Evolutionary conservation across 495 filamentous ascomycete species (phyloP).

Genomic region (Aspergillus nanangensis): DNA sequence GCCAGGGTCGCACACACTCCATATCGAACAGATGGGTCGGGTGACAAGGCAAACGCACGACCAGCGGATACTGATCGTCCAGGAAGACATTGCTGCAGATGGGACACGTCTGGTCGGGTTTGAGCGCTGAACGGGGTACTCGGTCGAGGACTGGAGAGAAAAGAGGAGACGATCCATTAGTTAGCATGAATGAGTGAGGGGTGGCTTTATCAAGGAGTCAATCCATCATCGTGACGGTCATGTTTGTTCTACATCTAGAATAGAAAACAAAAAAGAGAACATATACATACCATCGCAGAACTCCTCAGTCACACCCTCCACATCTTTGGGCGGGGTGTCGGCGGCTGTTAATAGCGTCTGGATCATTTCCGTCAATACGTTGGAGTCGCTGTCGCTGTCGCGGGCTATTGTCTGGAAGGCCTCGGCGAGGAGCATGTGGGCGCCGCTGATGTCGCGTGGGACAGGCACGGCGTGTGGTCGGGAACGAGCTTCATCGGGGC

Average conservation of each 20-base stretch:
- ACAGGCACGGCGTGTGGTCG: slow-evolving; percentile 62
- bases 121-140: slow-evolving; percentile 64
- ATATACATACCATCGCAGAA: slow-evolving; percentile 61
- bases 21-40: slow-evolving; percentile 80
- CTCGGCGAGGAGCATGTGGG: slow-evolving; percentile 57
- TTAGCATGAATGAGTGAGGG: no score
- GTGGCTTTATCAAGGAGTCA: no score
- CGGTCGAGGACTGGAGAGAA: slow-evolving; percentile 75
- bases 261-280: neutral
- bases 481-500: slow-evolving; percentile 41
- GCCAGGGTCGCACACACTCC: slow-evolving; percentile 92
- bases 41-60: slow-evolving; percentile 84
- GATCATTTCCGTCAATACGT: slow-evolving; percentile 56
- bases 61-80: slow-evolving; percentile 73
- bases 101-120: slow-evolving; percentile 66
- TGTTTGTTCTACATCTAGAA: no score
- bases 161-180: no score
- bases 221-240: no score
- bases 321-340: slow-evolving; percentile 58
- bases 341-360: slow-evolving; percentile 57
- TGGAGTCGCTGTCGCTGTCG: slow-evolving; percentile 18
- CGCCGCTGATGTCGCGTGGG: slow-evolving; percentile 66
- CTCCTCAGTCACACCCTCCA: slow-evolving; percentile 72
- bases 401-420: slow-evolving; percentile 47
- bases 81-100: slow-evolving; percentile 84